A percentile compares a stretch with the other conserved stretches of the same genome.
Conservation (phyloP, 129 eudicot species). For the Saussurea involucrata region DNA sequence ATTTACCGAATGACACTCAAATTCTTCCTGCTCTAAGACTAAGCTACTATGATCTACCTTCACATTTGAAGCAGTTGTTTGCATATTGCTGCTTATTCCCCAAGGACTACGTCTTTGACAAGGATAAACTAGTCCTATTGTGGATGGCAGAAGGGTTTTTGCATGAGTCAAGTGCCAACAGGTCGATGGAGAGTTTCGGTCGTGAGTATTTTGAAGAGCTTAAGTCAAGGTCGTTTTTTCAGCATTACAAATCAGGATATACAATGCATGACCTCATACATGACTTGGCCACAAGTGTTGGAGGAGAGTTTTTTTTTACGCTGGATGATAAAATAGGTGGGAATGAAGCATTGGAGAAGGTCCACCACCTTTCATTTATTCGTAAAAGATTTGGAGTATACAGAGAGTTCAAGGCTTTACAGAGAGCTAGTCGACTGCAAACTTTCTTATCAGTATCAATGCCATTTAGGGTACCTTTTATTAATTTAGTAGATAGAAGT, state of each 20-base stretch:
- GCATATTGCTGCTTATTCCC: background rate
- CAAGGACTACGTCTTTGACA: background rate
- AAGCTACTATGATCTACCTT: background rate
- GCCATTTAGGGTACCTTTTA: background rate
- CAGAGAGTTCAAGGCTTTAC: conserved; percentile 7
- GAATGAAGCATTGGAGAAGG: background rate
- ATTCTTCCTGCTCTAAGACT: conserved; percentile 10
- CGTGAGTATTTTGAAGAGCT: too few species aligned
- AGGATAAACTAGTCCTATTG: background rate
- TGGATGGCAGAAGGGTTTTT: background rate
- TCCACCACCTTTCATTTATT: conserved; percentile 34
- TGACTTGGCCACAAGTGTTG: conserved; percentile 11
- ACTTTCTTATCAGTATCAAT: conserved; percentile 33
- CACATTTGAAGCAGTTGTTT: background rate
- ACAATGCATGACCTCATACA: conserved; percentile 28
- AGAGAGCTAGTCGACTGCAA: background rate
- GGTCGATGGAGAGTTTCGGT: background rate
- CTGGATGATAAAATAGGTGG: background rate
- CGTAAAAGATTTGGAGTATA: conserved; percentile 19
- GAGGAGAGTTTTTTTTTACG: background rate
- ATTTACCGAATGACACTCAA: background rate
- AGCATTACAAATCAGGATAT: too few species aligned
- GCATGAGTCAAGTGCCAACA: background rate
- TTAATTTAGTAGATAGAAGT: background rate
- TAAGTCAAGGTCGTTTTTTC: too few species aligned